phyloP scores from a whole-genome alignment of 2,329 filamentous ascomycete genomes.

The Penicillium sp. region DNA sequence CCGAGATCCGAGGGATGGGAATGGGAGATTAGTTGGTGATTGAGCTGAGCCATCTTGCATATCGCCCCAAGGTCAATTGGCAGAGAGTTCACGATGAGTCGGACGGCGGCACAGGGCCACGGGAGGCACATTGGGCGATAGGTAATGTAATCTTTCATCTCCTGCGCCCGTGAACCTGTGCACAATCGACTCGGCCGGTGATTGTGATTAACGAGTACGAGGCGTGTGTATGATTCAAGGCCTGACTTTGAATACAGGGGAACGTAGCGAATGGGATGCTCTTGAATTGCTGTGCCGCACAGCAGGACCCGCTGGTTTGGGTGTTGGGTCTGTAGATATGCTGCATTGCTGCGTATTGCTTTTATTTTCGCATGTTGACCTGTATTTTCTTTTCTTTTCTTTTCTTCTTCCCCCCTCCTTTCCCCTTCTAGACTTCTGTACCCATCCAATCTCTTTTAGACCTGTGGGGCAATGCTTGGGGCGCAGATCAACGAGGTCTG shows the following conservation, averaged over 20 bases:
- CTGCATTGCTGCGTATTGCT: constrained; percentile 10
- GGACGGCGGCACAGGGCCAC: neutral
- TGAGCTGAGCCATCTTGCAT: constrained; percentile 20
- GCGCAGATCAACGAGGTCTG: neutral
- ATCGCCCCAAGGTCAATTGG: constrained; percentile 13
- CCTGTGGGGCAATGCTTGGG: neutral
- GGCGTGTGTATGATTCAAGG: constrained; percentile 3
- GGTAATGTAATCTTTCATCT: too few relatives aligned
- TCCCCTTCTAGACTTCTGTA: neutral
- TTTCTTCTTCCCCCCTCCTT: neutral
- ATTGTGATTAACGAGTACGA: neutral
- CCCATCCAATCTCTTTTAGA: neutral
- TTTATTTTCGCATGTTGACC: too few relatives aligned
- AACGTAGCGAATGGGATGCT: constrained; percentile 15
- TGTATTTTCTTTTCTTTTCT: neutral
- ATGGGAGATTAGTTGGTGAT: constrained; percentile 23
- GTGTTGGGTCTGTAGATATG: constrained; percentile 19
- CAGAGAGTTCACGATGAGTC: neutral
- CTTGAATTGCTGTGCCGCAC: constrained; percentile 18
- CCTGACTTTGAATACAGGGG: constrained; percentile 13
- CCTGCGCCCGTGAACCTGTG: constrained; percentile 9
- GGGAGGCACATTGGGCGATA: constrained; percentile 1
- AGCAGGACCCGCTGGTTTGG: constrained; percentile 19
- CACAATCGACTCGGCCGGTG: neutral
- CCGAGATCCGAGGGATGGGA: neutral